Evolutionary conservation across 257 asterid species (phyloP).

Genomic region (Lantana camara): DNA sequence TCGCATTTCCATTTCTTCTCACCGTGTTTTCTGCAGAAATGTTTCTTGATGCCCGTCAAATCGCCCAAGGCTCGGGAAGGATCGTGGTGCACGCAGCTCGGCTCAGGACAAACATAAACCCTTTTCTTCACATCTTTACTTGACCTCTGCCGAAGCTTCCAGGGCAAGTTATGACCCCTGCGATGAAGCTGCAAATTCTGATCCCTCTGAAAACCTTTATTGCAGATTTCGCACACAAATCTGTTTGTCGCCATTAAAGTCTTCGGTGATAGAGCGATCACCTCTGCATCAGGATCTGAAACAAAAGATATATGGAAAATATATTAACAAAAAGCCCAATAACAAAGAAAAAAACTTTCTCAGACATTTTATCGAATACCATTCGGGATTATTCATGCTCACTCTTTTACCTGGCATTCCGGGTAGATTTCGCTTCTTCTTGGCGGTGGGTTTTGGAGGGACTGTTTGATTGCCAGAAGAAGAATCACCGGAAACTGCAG

Average conservation of each 20-base stretch:
- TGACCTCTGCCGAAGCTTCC: slow-evolving; percentile 77
- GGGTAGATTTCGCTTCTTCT: slow-evolving; percentile 77
- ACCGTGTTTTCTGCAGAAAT: too few relatives aligned
- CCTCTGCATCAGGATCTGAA: slow-evolving; percentile 82
- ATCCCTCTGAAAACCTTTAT: too few relatives aligned
- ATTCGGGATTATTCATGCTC: neutral
- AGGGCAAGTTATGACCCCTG: slow-evolving; percentile 79
- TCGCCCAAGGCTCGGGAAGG: slow-evolving; percentile 81
- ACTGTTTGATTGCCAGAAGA: slow-evolving; percentile 40
- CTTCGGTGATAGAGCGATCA: too few relatives aligned
- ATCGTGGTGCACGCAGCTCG: slow-evolving; percentile 67
- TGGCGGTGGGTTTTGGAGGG: slow-evolving; percentile 43
- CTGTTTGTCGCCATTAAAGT: too few relatives aligned
- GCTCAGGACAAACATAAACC: slow-evolving; percentile 81
- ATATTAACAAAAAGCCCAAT: neutral
- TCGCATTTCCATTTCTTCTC: too few relatives aligned
- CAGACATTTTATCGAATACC: neutral
- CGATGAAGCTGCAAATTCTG: slow-evolving; percentile 85
- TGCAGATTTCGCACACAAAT: too few relatives aligned
- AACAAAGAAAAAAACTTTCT: slow-evolving; percentile 9
- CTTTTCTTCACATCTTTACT: slow-evolving; percentile 61
- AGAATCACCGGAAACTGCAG: slow-evolving; percentile 50
- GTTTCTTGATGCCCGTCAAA: slow-evolving; percentile 81
- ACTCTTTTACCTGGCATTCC: slow-evolving; percentile 79
- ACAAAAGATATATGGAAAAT: slow-evolving; percentile 9